phyloP scores from a whole-genome alignment of 2,329 filamentous ascomycete species.

The Clarireedia sp. region DNA sequence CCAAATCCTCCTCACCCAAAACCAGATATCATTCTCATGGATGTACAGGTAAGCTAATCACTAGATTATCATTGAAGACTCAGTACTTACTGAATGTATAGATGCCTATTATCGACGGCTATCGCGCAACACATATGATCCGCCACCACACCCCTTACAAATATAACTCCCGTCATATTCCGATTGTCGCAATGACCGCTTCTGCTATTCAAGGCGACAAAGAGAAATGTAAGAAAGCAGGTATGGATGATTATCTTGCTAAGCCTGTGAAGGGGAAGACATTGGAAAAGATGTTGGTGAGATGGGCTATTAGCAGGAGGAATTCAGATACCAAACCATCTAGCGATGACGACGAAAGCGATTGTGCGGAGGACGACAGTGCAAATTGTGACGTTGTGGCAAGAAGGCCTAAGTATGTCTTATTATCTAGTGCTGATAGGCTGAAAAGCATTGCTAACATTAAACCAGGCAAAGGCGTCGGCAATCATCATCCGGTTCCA shows the following conservation, averaged over 20 bases:
- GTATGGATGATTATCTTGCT: slow-evolving; percentile 71
- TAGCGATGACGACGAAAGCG: slow-evolving; percentile 13
- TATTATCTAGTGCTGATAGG: background rate
- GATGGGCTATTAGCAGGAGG: slow-evolving; percentile 51
- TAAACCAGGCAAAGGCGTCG: background rate
- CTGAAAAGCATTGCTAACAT: no score
- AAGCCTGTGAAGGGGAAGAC: slow-evolving; percentile 64
- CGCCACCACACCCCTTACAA: slow-evolving; percentile 61
- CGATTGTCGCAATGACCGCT: slow-evolving; percentile 76
- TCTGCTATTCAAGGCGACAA: slow-evolving; percentile 69
- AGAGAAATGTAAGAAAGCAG: slow-evolving; percentile 64
- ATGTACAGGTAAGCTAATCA: slow-evolving; percentile 44
- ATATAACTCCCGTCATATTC: slow-evolving; percentile 50
- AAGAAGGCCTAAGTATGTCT: background rate
- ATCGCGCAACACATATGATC: slow-evolving; percentile 66
- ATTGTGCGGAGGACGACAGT: slow-evolving; percentile 22
- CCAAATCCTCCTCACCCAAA: slow-evolving; percentile 23
- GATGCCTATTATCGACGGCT: slow-evolving; percentile 71
- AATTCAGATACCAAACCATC: slow-evolving; percentile 6
- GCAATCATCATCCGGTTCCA: no score
- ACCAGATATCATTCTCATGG: slow-evolving; percentile 72
- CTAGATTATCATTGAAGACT: background rate
- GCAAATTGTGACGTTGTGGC: slow-evolving; percentile 1
- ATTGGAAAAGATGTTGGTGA: slow-evolving; percentile 62
- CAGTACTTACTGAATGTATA: background rate